Conservation (phyloP, 331 rosid genomes). For the Rosa hybrid region DNA sequence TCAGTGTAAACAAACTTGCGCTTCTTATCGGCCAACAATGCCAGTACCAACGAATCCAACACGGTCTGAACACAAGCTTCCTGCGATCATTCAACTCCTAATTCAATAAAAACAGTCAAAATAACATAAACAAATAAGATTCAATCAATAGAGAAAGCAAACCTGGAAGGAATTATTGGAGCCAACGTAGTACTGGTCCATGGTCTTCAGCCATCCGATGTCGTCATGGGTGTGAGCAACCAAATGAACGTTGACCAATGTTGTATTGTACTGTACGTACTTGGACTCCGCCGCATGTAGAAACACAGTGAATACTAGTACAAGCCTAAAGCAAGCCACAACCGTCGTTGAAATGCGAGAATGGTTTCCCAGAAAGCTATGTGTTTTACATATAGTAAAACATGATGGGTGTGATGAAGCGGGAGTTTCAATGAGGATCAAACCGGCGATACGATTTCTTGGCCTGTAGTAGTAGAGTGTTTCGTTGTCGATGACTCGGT, state of each 20-base stretch:
- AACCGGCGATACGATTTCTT: neutral
- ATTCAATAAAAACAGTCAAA: neutral
- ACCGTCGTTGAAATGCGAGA: conserved; percentile 29
- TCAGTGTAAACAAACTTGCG: conserved; percentile 82
- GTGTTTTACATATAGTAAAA: neutral
- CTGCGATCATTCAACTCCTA: neutral
- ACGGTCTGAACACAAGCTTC: conserved; percentile 66
- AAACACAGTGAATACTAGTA: conserved; percentile 3
- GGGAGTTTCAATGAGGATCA: neutral
- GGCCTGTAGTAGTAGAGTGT: neutral
- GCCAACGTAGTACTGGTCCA: conserved; percentile 84
- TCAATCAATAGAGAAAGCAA: neutral
- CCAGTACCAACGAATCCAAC: conserved; percentile 66
- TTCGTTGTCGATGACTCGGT: neutral
- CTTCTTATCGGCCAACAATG: conserved; percentile 67
- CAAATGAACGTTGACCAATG: conserved; percentile 67
- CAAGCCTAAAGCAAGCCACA: conserved; percentile 15
- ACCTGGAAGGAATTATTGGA: conserved; percentile 78
- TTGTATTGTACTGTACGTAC: conserved; percentile 60
- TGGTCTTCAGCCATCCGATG: conserved; percentile 84
- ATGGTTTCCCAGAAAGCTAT: neutral
- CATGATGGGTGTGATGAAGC: neutral
- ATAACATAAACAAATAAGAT: neutral
- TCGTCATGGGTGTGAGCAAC: conserved; percentile 75
- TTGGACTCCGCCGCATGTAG: conserved; percentile 43